phyloP scores from a whole-genome alignment of 169 alveolate species.

The Blepharisma undulans region DNA sequence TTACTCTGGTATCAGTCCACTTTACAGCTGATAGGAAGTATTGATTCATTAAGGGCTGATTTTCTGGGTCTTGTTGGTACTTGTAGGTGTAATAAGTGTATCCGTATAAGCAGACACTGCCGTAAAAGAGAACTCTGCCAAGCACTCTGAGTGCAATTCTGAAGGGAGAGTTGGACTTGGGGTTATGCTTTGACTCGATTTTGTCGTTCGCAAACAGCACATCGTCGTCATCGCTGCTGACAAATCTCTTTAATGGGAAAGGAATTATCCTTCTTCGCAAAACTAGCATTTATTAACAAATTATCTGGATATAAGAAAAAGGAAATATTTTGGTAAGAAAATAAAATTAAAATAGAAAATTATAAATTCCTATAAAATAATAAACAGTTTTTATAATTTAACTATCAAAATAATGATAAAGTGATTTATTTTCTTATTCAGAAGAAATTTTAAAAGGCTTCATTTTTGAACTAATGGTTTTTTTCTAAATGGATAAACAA shows the following conservation, averaged over 20 bases:
- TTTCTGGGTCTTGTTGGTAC: neutral
- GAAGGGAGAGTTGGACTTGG: conserved; percentile 36
- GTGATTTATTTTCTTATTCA: neutral
- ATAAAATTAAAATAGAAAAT: too few species aligned
- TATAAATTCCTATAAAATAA: neutral
- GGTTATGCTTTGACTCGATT: conserved; percentile 2
- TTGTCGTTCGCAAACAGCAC: neutral
- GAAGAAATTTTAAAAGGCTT: neutral
- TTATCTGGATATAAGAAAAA: neutral
- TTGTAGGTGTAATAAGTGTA: conserved; percentile 32
- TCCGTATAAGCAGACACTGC: neutral
- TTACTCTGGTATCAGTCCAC: neutral
- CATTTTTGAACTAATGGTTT: neutral
- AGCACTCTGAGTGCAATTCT: conserved; percentile 13
- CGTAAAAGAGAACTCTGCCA: neutral
- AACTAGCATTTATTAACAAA: neutral
- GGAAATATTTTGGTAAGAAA: neutral
- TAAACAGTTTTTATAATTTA: neutral
- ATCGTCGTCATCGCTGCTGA: conserved; percentile 13
- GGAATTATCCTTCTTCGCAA: neutral
- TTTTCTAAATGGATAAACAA: neutral
- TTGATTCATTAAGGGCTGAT: neutral
- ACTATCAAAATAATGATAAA: too few species aligned
- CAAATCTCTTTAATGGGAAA: neutral
- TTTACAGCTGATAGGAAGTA: neutral